Conservation (phyloP, 345 rosid species). For the Arabis alpina region DNA sequence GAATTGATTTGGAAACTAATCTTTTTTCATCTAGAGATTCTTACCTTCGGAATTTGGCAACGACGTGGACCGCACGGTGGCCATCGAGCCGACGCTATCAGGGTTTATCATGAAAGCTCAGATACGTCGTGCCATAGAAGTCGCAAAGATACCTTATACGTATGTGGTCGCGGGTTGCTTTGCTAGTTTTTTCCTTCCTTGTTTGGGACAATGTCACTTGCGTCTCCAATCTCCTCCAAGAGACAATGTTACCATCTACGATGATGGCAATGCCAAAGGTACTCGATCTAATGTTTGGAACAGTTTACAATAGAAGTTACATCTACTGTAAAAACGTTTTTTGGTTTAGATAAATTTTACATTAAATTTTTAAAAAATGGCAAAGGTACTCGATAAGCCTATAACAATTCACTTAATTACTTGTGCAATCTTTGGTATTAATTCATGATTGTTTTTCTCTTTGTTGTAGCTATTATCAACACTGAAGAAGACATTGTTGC, state of each 20-base stretch:
- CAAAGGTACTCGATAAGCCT: too few relatives aligned
- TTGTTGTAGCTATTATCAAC: slow-evolving; percentile 63
- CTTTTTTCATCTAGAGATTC: slow-evolving; percentile 52
- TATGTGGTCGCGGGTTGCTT: slow-evolving; percentile 57
- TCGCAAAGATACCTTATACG: slow-evolving; percentile 60
- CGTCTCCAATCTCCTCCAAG: slow-evolving; percentile 58
- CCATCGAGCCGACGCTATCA: slow-evolving; percentile 55
- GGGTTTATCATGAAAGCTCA: slow-evolving; percentile 53
- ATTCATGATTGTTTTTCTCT: neutral
- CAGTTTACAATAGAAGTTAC: too few relatives aligned
- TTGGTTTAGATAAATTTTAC: too few relatives aligned
- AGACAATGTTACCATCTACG: slow-evolving; percentile 52
- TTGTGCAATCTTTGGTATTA: neutral
- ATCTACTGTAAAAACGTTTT: too few relatives aligned
- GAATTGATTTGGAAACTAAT: neutral
- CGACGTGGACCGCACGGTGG: slow-evolving; percentile 59
- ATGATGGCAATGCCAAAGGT: slow-evolving; percentile 62
- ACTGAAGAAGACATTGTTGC: slow-evolving; percentile 71
- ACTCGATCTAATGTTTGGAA: neutral
- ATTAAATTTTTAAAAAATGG: too few relatives aligned
- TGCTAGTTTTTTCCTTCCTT: slow-evolving; percentile 50
- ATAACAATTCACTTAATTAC: neutral
- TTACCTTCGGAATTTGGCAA: slow-evolving; percentile 72
- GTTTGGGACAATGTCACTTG: slow-evolving; percentile 48
- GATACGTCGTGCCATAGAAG: slow-evolving; percentile 61